A percentile compares a stretch with the other conserved stretches of the same genome.
Conservation (phyloP, 805 yeast species). For the Saccharomycodes ludwigii region DNA sequence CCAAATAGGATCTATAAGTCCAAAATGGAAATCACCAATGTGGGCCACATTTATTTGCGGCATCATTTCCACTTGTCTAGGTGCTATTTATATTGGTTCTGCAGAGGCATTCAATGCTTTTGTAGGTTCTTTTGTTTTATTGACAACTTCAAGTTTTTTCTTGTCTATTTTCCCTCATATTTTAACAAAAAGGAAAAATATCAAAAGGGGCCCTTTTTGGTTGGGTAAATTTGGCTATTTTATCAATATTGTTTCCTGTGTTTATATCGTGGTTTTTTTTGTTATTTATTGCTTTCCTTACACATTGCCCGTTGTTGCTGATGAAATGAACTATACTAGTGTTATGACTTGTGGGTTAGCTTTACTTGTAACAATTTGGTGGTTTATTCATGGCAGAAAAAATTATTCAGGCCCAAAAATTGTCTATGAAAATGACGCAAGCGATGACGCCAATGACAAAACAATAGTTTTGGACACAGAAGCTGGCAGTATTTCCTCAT, state of each 20-base stretch:
- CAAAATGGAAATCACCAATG: conserved; percentile 4
- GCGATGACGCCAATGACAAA: too few relatives aligned
- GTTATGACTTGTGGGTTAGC: conserved; percentile 5
- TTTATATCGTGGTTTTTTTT: conserved; percentile 5
- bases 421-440: too few relatives aligned
- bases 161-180: conserved; percentile 4
- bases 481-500: too few relatives aligned
- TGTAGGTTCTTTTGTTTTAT: conserved; percentile 6
- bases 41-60: conserved; percentile 7
- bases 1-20: conserved; percentile 3
- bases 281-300: conserved; percentile 8
- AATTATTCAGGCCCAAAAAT: conserved; percentile 2
- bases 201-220: conserved; percentile 4
- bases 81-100: conserved; percentile 7
- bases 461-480: too few relatives aligned
- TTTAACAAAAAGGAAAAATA: conserved; percentile 1
- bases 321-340: conserved; percentile 5
- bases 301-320: conserved; percentile 2
- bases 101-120: conserved; percentile 5
- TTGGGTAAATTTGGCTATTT: conserved; percentile 6
- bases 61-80: conserved; percentile 2
- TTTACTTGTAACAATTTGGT: conserved; percentile 6
- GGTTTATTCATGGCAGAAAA: conserved; percentile 5
- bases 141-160: conserved; percentile 4
- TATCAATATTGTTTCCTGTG: conserved; percentile 4